A percentile compares a stretch with the other conserved stretches of the same genome.
phyloP scores from a whole-genome alignment of 177 flowering plant species.

The Vitis hybrid region DNA sequence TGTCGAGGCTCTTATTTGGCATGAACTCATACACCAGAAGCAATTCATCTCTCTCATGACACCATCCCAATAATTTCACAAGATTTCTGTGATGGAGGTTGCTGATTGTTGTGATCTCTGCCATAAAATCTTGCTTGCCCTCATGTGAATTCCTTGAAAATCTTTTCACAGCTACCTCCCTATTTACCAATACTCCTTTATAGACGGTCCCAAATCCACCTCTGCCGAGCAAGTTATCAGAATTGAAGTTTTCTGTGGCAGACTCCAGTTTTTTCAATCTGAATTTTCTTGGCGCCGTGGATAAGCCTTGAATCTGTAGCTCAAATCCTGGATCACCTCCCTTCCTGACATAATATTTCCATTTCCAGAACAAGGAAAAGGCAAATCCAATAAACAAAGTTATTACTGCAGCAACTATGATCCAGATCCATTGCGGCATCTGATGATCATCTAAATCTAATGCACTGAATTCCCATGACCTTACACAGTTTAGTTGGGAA shows the following conservation, averaged over 20 bases:
- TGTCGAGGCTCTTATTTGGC: too few species aligned
- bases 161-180: too few species aligned
- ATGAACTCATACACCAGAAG: too few species aligned
- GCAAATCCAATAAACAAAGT: background rate
- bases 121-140: too few species aligned
- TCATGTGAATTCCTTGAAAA: too few species aligned
- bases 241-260: conserved; percentile 46
- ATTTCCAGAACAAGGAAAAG: conserved; percentile 8
- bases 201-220: too few species aligned
- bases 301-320: conserved; percentile 22
- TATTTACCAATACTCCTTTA: too few species aligned
- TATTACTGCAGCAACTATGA: conserved; percentile 15
- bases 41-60: too few species aligned
- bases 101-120: too few species aligned
- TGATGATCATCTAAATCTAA: conserved; percentile 11
- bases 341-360: background rate
- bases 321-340: conserved; percentile 26
- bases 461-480: conserved; percentile 46
- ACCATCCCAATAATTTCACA: too few species aligned
- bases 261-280: conserved; percentile 39
- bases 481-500: conserved; percentile 45
- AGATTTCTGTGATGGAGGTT: too few species aligned
- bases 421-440: conserved; percentile 26
- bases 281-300: conserved; percentile 42
- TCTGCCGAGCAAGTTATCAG: too few species aligned